Conservation (phyloP, 2,329 filamentous ascomycete genomes). For the Botryotinia narcissicola region DNA sequence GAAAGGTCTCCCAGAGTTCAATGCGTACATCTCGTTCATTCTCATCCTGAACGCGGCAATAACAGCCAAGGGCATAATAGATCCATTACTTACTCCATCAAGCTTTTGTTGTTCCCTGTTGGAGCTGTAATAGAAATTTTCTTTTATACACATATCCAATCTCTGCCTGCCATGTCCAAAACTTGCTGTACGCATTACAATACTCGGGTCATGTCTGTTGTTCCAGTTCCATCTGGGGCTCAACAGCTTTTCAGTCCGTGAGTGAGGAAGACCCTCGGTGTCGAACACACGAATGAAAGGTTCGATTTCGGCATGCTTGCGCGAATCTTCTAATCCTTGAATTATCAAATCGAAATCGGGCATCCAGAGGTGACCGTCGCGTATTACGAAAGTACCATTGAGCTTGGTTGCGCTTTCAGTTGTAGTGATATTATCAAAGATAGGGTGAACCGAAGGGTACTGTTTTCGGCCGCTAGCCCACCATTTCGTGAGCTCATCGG, state of each 20-base stretch:
- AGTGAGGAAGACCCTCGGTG: background rate
- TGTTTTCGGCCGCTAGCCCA: background rate
- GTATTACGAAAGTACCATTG: background rate
- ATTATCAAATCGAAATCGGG: background rate
- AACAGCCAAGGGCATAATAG: background rate
- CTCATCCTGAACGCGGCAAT: constrained; percentile 1
- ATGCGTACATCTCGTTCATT: background rate
- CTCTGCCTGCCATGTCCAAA: constrained; percentile 18
- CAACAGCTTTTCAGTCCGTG: background rate
- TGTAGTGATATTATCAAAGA: background rate
- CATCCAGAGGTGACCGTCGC: background rate
- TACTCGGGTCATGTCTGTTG: background rate
- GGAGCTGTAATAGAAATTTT: background rate
- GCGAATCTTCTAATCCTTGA: background rate
- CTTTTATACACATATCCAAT: constrained; percentile 17
- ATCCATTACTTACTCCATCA: background rate
- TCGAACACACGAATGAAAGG: constrained; percentile 19
- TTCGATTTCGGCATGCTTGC: background rate
- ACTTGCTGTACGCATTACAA: constrained; percentile 19
- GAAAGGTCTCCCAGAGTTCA: background rate
- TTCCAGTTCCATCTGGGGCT: background rate
- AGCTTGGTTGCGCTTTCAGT: background rate
- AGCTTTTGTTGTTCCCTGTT: no score
- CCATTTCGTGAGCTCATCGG: constrained; percentile 12
- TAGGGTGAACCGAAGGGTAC: background rate